Conservation (phyloP, 805 yeast species). For the Wickerhamomyces rabaulensis region DNA sequence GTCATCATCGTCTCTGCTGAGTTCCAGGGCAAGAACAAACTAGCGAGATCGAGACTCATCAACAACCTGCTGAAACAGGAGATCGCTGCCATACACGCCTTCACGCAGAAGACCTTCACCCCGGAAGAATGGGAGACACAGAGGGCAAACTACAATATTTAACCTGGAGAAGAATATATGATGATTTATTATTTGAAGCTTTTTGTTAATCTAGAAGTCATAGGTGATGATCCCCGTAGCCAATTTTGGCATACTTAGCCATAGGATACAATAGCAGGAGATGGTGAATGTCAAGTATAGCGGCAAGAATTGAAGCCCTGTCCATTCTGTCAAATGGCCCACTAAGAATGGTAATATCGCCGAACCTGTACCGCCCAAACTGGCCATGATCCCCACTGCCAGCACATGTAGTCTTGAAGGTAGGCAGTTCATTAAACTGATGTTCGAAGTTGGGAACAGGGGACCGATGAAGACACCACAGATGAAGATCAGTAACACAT, state of each 20-base stretch:
- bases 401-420: slow-evolving; percentile 57
- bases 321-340: slow-evolving; percentile 36
- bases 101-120: slow-evolving; percentile 87
- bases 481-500: slow-evolving; percentile 24
- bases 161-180: background rate
- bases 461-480: slow-evolving; percentile 67
- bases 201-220: slow-evolving; percentile 5
- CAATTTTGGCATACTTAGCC: slow-evolving; percentile 9
- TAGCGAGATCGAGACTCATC: slow-evolving; percentile 83
- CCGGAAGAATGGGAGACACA: slow-evolving; percentile 72
- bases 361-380: slow-evolving; percentile 81
- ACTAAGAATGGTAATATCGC: slow-evolving; percentile 65
- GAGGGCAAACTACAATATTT: slow-evolving; percentile 16
- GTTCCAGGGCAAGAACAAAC: slow-evolving; percentile 77
- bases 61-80: slow-evolving; percentile 78
- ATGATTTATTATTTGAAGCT: background rate
- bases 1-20: slow-evolving; percentile 74
- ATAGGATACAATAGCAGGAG: slow-evolving; percentile 6
- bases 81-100: slow-evolving; percentile 85
- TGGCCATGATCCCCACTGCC: slow-evolving; percentile 72
- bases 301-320: slow-evolving; percentile 25
- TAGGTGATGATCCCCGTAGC: slow-evolving; percentile 1
- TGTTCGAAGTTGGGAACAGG: slow-evolving; percentile 65
- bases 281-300: slow-evolving; percentile 9
- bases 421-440: slow-evolving; percentile 54